Conservation (phyloP, 2,329 filamentous ascomycete species). For the Pyrenochaeta sp. region DNA sequence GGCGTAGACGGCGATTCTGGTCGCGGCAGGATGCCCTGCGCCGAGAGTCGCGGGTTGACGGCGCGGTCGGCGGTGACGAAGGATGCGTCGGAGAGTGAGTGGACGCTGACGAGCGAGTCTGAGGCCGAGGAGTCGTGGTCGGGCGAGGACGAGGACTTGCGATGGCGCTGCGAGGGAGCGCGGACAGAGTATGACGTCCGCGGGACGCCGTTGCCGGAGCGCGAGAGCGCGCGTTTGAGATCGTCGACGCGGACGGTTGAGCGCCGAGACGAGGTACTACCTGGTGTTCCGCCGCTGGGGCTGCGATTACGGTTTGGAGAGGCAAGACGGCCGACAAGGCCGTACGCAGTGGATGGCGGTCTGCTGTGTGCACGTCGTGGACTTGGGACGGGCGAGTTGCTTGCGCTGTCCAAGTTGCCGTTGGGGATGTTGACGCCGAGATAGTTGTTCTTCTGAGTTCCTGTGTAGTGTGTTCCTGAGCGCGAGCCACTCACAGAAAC, state of each 20-base stretch:
- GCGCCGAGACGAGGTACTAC: slow-evolving; percentile 46
- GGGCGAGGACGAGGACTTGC: slow-evolving; percentile 52
- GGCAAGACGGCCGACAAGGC: slow-evolving; percentile 40
- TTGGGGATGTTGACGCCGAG: slow-evolving; percentile 64
- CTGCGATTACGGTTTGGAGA: slow-evolving; percentile 39
- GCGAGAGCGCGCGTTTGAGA: slow-evolving; percentile 54
- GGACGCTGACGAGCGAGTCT: slow-evolving; percentile 76
- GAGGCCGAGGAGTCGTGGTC: slow-evolving; percentile 61
- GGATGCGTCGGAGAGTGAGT: slow-evolving; percentile 71
- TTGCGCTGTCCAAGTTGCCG: slow-evolving; percentile 42
- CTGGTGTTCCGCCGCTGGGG: slow-evolving; percentile 39
- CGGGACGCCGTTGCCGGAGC: slow-evolving; percentile 38
- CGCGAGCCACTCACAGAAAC: slow-evolving; percentile 79
- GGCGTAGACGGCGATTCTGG: slow-evolving; percentile 20
- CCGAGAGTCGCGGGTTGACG: slow-evolving; percentile 1
- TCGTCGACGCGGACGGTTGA: slow-evolving; percentile 55
- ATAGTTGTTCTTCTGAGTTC: slow-evolving; percentile 47
- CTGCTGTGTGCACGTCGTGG: slow-evolving; percentile 42
- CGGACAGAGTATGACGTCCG: slow-evolving; percentile 41
- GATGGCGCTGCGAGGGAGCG: slow-evolving; percentile 30
- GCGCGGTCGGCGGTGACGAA: slow-evolving; percentile 39
- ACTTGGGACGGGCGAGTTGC: slow-evolving; percentile 40
- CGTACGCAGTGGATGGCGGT: slow-evolving; percentile 43
- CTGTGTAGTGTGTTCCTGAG: slow-evolving; percentile 47
- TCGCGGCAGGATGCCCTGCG: not conserved